Evolutionary conservation across 1,139 yeast genomes (phyloP).

Genomic region (Suhomyces atakaporum): DNA sequence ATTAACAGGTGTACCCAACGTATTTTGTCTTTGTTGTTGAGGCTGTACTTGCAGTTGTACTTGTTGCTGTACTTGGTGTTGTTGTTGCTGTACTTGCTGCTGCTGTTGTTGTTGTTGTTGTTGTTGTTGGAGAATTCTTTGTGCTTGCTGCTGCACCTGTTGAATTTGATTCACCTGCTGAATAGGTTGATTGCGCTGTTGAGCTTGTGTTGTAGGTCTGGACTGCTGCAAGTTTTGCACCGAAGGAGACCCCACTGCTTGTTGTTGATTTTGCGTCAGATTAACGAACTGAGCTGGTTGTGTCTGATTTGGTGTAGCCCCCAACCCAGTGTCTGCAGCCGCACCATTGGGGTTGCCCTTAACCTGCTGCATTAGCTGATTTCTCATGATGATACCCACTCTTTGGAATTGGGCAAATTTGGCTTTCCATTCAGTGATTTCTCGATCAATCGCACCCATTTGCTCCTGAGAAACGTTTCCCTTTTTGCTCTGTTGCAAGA

Average conservation of each 20-base stretch:
- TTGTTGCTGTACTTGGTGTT: conserved; percentile 19
- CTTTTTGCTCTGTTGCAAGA: conserved; percentile 35
- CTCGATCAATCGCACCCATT: conserved; percentile 35
- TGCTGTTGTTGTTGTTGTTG: conserved; percentile 15
- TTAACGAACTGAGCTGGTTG: conserved; percentile 8
- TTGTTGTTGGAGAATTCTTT: conserved; percentile 19
- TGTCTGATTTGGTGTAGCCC: conserved; percentile 6
- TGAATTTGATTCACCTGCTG: conserved; percentile 17
- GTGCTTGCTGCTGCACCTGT: conserved; percentile 22
- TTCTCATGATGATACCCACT: conserved; percentile 42
- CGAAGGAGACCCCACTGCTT: conserved; percentile 8
- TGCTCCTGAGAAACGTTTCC: conserved; percentile 35
- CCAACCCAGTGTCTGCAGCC: conserved; percentile 3
- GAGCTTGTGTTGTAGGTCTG: conserved; percentile 3
- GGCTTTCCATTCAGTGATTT: conserved; percentile 35
- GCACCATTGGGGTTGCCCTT: conserved; percentile 16
- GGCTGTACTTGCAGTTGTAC: conserved; percentile 16
- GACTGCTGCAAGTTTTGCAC: conserved; percentile 6
- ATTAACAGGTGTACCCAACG: conserved; percentile 13
- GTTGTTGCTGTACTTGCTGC: conserved; percentile 19
- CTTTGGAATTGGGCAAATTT: conserved; percentile 42
- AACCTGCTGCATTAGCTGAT: conserved; percentile 41
- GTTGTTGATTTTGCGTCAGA: conserved; percentile 12
- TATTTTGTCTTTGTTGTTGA: conserved; percentile 8
- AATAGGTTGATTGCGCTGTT: conserved; percentile 12